Evolutionary conservation across 2,329 filamentous ascomycete genomes (phyloP).

Genomic region (Phialocephala sp.): DNA sequence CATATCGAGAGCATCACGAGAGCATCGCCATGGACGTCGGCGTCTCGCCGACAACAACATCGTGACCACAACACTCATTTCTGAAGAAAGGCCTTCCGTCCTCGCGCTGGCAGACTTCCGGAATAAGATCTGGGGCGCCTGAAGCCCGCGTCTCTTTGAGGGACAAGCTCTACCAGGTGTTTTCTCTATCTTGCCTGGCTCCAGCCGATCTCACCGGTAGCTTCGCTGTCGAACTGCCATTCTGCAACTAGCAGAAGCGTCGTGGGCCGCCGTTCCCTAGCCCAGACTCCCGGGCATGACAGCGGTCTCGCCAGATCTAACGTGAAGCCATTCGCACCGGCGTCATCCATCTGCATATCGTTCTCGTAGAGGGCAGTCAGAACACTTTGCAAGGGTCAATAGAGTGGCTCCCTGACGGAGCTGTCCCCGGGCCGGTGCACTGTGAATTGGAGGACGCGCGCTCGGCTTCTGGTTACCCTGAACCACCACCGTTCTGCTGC

Average conservation of each 20-base stretch:
- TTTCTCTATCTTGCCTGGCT: conserved; percentile 6
- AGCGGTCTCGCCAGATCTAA: not conserved
- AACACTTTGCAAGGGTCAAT: not conserved
- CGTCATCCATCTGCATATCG: not conserved
- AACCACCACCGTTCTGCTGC: not conserved
- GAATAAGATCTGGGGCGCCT: not conserved
- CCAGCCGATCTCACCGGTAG: not conserved
- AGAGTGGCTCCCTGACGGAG: not conserved
- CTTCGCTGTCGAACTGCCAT: not conserved
- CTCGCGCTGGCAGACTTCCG: not conserved
- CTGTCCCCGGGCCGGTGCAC: not conserved
- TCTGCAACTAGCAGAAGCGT: conserved; percentile 5
- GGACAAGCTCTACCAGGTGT: too few species aligned
- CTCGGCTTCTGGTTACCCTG: not conserved
- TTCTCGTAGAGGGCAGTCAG: not conserved
- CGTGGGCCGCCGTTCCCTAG: not conserved
- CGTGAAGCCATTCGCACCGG: conserved; percentile 5
- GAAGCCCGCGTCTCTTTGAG: not conserved
- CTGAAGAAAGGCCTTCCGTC: not conserved
- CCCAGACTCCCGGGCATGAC: not conserved
- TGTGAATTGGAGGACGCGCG: not conserved
- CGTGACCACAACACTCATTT: not conserved
- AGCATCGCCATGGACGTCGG: not conserved
- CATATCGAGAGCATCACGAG: not conserved
- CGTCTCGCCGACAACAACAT: not conserved